Percentiles rank a stretch among this genome's conserved stretches.
Conservation (phyloP, 257 asterid genomes). For the Rubia yunnanensis region DNA sequence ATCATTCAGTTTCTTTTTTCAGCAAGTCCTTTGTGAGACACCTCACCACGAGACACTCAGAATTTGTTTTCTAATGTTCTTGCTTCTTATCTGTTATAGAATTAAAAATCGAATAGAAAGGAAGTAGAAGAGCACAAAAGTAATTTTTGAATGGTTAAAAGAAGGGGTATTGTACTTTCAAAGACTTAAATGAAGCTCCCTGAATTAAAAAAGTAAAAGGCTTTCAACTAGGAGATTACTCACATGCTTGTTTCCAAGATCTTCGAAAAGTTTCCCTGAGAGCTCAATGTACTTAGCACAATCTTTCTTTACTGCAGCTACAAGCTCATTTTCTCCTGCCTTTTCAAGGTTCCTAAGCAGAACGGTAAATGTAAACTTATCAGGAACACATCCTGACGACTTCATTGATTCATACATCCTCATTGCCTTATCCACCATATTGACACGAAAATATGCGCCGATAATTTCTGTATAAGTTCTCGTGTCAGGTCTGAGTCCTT, state of each 20-base stretch:
- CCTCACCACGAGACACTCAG: too few relatives aligned
- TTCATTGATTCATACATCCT: conserved; percentile 52
- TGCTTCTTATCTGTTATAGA: background rate
- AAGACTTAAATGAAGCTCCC: background rate
- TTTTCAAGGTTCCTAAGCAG: conserved; percentile 54
- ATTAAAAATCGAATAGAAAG: background rate
- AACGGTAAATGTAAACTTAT: conserved; percentile 49
- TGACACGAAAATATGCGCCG: conserved; percentile 57
- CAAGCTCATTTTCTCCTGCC: conserved; percentile 43
- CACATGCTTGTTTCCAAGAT: conserved; percentile 39
- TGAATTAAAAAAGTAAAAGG: background rate
- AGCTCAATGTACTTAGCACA: conserved; percentile 47
- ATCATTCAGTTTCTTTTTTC: too few relatives aligned
- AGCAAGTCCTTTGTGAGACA: too few relatives aligned
- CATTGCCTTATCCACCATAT: conserved; percentile 51
- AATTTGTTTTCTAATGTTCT: background rate
- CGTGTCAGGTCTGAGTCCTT: conserved; percentile 50
- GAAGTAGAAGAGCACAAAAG: background rate
- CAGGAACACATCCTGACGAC: conserved; percentile 55
- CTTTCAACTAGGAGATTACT: conserved; percentile 17
- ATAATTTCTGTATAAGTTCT: conserved; percentile 64
- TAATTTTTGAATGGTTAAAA: background rate
- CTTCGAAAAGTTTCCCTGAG: conserved; percentile 45
- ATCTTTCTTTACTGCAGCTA: conserved; percentile 39
- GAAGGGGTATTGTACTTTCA: background rate